A percentile compares a stretch with the other conserved stretches of the same genome.
These are phyloP conservation scores for Ganoderma multipileum DNA, from an alignment of 1,284 basidiomycete genomes.

Conservation along the genomic window DNA sequence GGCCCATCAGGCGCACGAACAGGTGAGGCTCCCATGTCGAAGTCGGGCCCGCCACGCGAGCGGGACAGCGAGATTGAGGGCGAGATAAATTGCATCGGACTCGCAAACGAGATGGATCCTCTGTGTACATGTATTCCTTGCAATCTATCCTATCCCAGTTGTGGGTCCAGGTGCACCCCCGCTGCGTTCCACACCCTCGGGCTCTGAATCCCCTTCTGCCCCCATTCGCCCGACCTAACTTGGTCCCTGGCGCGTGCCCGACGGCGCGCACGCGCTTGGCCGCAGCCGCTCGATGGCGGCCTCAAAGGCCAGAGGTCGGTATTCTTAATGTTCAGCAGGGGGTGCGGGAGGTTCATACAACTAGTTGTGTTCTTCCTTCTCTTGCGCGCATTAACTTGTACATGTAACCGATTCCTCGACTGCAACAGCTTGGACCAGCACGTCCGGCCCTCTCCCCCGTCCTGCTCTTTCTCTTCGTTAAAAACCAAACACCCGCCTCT, in stretches of 20 bases:
- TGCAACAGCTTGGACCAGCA: neutral
- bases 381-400: slow-evolving; percentile 27
- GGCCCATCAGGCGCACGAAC: neutral
- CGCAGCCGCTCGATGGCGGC: neutral
- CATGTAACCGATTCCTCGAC: slow-evolving; percentile 24
- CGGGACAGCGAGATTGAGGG: slow-evolving; percentile 24
- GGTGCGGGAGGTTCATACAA: neutral
- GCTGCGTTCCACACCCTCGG: slow-evolving; percentile 19
- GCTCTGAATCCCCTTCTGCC: neutral
- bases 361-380: slow-evolving; percentile 7
- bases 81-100: slow-evolving; percentile 29
- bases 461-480: neutral
- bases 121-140: slow-evolving; percentile 4
- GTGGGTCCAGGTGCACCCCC: slow-evolving; percentile 25
- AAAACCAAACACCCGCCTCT: neutral
- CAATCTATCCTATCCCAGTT: slow-evolving; percentile 33
- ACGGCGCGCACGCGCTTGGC: neutral
- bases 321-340: neutral
- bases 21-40: slow-evolving; percentile 9
- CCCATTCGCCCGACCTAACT: too few species aligned
- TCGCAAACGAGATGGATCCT: slow-evolving; percentile 14
- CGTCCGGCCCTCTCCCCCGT: neutral
- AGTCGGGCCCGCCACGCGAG: slow-evolving; percentile 4
- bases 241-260: neutral
- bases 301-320: neutral